A percentile compares a stretch with the other conserved stretches of the same genome.
phyloP scores from a whole-genome alignment of 148 eudicot species.

The Euryodendron excelsum region DNA sequence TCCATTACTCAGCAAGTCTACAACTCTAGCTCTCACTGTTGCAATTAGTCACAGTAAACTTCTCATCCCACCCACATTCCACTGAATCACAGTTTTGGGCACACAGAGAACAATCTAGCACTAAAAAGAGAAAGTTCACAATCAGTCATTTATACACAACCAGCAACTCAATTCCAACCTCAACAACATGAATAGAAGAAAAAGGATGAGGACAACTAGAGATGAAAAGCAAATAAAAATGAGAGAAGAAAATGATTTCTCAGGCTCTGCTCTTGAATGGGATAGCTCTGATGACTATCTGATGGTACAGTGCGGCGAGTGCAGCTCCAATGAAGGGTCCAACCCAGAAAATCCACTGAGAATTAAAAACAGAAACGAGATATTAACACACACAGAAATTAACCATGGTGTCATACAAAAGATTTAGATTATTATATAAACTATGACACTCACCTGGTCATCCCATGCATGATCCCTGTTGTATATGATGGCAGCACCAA shows the following conservation, averaged over 20 bases:
- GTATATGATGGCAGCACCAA: conserved; percentile 48
- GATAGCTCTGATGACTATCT: conserved; percentile 46
- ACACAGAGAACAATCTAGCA: not conserved
- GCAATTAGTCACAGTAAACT: too few species aligned
- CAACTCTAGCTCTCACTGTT: too few species aligned
- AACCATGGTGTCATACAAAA: not conserved
- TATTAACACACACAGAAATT: not conserved
- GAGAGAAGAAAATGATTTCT: not conserved
- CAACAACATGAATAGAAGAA: not conserved
- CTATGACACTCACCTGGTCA: conserved; percentile 34
- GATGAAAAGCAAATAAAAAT: not conserved
- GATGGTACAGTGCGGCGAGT: conserved; percentile 44
- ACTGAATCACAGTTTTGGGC: too few species aligned
- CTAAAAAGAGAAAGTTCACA: not conserved
- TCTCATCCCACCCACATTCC: too few species aligned
- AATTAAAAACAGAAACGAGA: not conserved
- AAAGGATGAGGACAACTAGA: not conserved
- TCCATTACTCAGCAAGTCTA: too few species aligned
- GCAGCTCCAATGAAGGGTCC: conserved; percentile 59
- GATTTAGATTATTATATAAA: not conserved
- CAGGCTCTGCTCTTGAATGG: conserved; percentile 37
- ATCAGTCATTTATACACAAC: not conserved
- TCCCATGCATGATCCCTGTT: conserved; percentile 44
- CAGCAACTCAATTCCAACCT: conserved; percentile 4
- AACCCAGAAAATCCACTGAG: conserved; percentile 51